These are phyloP conservation scores for Backusella sp. DNA, from an alignment of 192 early-diverging fungal species.

Conservation along the genomic window DNA sequence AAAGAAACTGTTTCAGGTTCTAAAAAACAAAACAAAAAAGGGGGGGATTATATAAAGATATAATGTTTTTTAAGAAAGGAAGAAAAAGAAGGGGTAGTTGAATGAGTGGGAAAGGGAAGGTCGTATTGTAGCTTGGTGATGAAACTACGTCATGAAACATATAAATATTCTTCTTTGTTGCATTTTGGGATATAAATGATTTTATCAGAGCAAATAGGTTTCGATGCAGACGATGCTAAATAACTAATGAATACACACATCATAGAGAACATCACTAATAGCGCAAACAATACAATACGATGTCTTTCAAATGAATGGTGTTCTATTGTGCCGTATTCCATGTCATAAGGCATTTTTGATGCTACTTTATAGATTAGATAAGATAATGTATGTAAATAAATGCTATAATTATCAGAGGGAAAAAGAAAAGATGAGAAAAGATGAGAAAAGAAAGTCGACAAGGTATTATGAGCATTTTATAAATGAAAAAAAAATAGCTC, in stretches of 20 bases:
- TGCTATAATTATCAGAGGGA: not conserved
- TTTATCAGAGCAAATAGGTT: constrained; percentile 8
- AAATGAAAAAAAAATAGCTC: not conserved
- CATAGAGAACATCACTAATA: not conserved
- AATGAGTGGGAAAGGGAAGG: not conserved
- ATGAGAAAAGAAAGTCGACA: not conserved
- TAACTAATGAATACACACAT: constrained; percentile 13
- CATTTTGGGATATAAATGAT: constrained; percentile 14
- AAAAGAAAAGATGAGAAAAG: not conserved
- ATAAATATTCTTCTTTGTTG: constrained; percentile 10
- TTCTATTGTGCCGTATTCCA: not conserved
- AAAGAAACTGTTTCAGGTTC: too few species aligned
- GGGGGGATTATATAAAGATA: not conserved
- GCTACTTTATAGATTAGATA: not conserved
- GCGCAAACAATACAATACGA: constrained; percentile 2
- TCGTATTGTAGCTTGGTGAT: not conserved
- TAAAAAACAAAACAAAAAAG: not conserved
- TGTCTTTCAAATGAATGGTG: not conserved
- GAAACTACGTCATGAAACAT: not conserved
- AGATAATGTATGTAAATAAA: not conserved
- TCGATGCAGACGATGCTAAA: not conserved
- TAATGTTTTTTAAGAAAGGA: not conserved
- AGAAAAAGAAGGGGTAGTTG: not conserved
- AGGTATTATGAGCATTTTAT: not conserved
- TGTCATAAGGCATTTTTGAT: not conserved